Evolutionary conservation across 2,329 filamentous ascomycete genomes (phyloP).

Genomic region (Aureobasidium lini): DNA sequence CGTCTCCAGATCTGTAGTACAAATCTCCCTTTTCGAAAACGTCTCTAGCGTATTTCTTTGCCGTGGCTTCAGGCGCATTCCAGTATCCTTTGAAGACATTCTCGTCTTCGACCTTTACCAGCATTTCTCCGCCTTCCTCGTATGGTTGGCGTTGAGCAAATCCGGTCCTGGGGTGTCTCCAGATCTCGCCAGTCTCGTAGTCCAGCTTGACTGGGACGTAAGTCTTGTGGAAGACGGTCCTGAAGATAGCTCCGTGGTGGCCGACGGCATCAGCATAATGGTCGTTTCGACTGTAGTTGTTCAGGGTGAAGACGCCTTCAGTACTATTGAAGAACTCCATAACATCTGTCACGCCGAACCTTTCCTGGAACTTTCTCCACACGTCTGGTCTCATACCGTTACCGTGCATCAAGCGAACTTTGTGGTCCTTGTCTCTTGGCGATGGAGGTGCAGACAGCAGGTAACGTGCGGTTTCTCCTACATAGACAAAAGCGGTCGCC

Average conservation of each 20-base stretch:
- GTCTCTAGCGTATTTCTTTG: conserved; percentile 44
- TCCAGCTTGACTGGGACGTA: conserved; percentile 64
- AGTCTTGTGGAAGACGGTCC: conserved; percentile 45
- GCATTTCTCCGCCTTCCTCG: conserved; percentile 65
- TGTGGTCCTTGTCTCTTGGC: conserved; percentile 53
- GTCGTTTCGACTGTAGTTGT: conserved; percentile 46
- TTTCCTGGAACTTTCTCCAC: conserved; percentile 56
- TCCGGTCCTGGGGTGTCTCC: conserved; percentile 58
- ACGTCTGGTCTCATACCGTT: conserved; percentile 64
- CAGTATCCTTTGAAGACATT: conserved; percentile 62
- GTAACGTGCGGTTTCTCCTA: conserved; percentile 70
- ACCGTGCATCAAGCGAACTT: conserved; percentile 53
- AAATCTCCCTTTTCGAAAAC: conserved; percentile 42
- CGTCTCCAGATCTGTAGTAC: conserved; percentile 43
- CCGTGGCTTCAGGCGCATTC: conserved; percentile 58
- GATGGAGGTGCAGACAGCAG: conserved; percentile 60
- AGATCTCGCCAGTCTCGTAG: conserved; percentile 58
- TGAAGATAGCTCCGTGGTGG: conserved; percentile 59
- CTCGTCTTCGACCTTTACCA: conserved; percentile 53
- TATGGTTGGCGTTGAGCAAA: conserved; percentile 58
- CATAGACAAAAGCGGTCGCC: conserved; percentile 67
- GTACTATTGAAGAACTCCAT: conserved; percentile 73
- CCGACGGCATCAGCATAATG: conserved; percentile 60
- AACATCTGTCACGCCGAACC: conserved; percentile 56
- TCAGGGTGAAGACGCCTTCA: conserved; percentile 60